Evolutionary conservation across 768 basidiomycete species (phyloP).

Genomic region (Collybiopsis luxurians): DNA sequence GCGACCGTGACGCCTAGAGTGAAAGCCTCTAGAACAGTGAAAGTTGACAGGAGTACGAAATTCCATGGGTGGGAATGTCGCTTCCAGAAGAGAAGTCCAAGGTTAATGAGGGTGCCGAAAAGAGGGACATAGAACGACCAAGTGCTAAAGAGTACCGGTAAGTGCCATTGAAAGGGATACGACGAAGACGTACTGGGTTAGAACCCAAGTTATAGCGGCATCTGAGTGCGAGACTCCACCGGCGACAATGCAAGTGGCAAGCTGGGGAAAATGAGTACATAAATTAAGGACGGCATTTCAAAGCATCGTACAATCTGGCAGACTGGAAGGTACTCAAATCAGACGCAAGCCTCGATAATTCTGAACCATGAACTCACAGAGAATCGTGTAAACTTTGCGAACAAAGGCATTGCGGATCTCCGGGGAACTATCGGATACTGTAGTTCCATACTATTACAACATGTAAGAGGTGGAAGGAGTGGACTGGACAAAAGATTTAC

Average conservation of each 20-base stretch:
- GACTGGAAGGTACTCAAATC: constrained; percentile 35
- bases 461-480: not conserved
- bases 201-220: constrained; percentile 66
- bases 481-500: constrained; percentile 31
- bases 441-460: constrained; percentile 65
- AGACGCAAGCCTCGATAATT: not conserved
- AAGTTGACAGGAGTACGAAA: constrained; percentile 77
- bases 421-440: constrained; percentile 70
- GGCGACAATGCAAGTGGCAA: constrained; percentile 78
- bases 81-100: constrained; percentile 87
- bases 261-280: constrained; percentile 25
- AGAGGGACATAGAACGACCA: constrained; percentile 84
- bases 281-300: not conserved
- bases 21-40: constrained; percentile 90
- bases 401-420: constrained; percentile 86
- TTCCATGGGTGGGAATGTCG: constrained; percentile 89
- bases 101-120: constrained; percentile 75
- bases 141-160: constrained; percentile 35
- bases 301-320: constrained; percentile 61
- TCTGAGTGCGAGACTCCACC: constrained; percentile 65
- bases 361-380: constrained; percentile 54
- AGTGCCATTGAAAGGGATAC: not conserved
- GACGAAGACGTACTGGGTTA: constrained; percentile 52
- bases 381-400: constrained; percentile 87
- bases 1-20: constrained; percentile 85